These are phyloP conservation scores for Brassica incana DNA, from an alignment of 345 rosid species.

Conservation along the genomic window DNA sequence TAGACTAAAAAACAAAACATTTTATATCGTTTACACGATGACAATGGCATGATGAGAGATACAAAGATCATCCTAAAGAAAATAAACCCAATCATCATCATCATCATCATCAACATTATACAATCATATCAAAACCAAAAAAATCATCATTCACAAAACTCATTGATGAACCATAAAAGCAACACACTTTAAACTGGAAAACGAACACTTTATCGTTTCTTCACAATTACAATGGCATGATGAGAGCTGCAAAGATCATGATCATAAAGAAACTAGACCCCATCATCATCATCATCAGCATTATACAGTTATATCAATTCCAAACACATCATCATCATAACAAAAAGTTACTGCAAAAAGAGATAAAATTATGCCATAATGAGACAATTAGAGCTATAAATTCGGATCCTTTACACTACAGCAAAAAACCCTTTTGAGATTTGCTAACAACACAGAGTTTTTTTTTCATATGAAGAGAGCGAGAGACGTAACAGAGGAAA, in stretches of 20 bases:
- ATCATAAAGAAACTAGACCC: not conserved
- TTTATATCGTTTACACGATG: no score
- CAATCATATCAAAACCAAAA: no score
- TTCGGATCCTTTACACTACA: not conserved
- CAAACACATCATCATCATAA: not conserved
- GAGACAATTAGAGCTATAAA: not conserved
- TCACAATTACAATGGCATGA: constrained; percentile 8
- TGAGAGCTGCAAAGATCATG: not conserved
- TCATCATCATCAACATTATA: no score
- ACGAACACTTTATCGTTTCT: not conserved
- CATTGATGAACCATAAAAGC: constrained; percentile 30
- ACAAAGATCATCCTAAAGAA: no score
- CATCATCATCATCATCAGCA: not conserved
- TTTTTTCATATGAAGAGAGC: not conserved
- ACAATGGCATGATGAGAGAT: no score
- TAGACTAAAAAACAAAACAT: not conserved
- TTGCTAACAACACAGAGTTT: not conserved
- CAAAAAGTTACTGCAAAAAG: not conserved
- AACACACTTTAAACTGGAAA: constrained; percentile 16
- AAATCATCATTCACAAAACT: constrained; percentile 50
- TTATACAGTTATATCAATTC: constrained; percentile 8
- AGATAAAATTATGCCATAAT: constrained; percentile 13
- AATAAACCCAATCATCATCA: no score
- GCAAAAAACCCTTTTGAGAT: not conserved
- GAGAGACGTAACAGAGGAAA: not conserved